Conservation (phyloP, 805 yeast genomes). For the Kluyveromyces aestuarii region DNA sequence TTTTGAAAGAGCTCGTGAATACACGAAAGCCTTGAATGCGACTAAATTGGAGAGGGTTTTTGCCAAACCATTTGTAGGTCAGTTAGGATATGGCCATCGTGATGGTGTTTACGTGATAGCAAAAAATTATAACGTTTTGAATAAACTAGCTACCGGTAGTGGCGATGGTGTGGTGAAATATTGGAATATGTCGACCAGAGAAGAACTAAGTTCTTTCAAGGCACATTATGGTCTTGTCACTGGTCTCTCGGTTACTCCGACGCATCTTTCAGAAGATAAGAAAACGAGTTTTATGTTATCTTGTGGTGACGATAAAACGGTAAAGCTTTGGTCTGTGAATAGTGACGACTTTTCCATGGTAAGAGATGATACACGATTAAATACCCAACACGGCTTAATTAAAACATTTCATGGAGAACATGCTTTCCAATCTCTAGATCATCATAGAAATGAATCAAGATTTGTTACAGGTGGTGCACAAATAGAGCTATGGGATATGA, state of each 20-base stretch:
- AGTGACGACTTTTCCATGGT: slow-evolving; percentile 36
- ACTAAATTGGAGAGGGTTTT: slow-evolving; percentile 93
- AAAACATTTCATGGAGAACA: slow-evolving; percentile 80
- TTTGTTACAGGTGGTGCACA: slow-evolving; percentile 91
- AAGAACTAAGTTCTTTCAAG: slow-evolving; percentile 64
- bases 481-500: slow-evolving; percentile 87
- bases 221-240: slow-evolving; percentile 89
- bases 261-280: slow-evolving; percentile 12
- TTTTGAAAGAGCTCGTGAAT: slow-evolving; percentile 93
- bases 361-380: slow-evolving; percentile 25
- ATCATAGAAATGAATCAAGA: slow-evolving; percentile 59
- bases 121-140: slow-evolving; percentile 59
- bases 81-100: slow-evolving; percentile 87
- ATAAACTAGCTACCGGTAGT: slow-evolving; percentile 79
- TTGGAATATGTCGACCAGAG: slow-evolving; percentile 81
- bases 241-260: slow-evolving; percentile 71
- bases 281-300: slow-evolving; percentile 49
- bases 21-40: slow-evolving; percentile 88
- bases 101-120: slow-evolving; percentile 91
- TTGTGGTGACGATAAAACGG: slow-evolving; percentile 84
- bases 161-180: slow-evolving; percentile 94
- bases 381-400: slow-evolving; percentile 43
- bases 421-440: slow-evolving; percentile 79
- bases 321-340: slow-evolving; percentile 81
- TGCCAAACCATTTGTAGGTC: slow-evolving; percentile 96